Percentiles rank a stretch among this genome's conserved stretches.
These are phyloP conservation scores for Aphanomyces stellatus DNA, from an alignment of 352 stramenopile genomes.

Conservation along the genomic window DNA sequence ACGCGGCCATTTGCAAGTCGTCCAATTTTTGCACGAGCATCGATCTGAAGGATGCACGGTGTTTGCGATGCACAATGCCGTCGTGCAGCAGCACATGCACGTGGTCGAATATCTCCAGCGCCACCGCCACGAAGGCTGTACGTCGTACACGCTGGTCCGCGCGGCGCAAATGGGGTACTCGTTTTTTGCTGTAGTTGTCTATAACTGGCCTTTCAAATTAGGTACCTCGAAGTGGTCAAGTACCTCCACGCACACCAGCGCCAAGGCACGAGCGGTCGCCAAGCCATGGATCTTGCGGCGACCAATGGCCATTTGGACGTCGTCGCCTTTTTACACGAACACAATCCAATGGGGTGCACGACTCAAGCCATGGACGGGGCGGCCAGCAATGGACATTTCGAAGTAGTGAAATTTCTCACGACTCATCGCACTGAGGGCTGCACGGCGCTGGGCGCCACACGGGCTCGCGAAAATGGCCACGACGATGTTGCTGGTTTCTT, in stretches of 20 bases:
- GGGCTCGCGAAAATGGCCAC: background rate
- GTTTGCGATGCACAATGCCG: constrained; percentile 14
- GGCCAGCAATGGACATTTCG: constrained; percentile 13
- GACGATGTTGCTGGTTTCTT: background rate
- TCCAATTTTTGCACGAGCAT: constrained; percentile 12
- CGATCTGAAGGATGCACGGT: constrained; percentile 11
- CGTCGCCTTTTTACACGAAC: constrained; percentile 12
- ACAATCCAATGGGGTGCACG: constrained; percentile 2
- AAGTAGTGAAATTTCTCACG: constrained; percentile 9
- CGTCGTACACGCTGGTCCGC: constrained; percentile 13
- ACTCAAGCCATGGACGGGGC: constrained; percentile 18
- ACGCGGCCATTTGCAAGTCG: constrained; percentile 10
- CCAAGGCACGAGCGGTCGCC: constrained; percentile 2
- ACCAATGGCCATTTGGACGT: constrained; percentile 17
- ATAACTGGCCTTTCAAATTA: background rate
- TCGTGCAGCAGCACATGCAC: background rate
- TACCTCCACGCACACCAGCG: background rate
- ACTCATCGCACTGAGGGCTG: constrained; percentile 9
- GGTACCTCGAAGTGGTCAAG: constrained; percentile 3
- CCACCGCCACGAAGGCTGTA: constrained; percentile 10
- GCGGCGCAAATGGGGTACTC: constrained; percentile 9
- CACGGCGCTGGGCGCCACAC: background rate
- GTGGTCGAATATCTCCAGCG: background rate
- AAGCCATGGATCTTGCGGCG: constrained; percentile 18
- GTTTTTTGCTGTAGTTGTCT: background rate